phyloP scores from a whole-genome alignment of 1,284 basidiomycete genomes.

The Puccinia novopanici region DNA sequence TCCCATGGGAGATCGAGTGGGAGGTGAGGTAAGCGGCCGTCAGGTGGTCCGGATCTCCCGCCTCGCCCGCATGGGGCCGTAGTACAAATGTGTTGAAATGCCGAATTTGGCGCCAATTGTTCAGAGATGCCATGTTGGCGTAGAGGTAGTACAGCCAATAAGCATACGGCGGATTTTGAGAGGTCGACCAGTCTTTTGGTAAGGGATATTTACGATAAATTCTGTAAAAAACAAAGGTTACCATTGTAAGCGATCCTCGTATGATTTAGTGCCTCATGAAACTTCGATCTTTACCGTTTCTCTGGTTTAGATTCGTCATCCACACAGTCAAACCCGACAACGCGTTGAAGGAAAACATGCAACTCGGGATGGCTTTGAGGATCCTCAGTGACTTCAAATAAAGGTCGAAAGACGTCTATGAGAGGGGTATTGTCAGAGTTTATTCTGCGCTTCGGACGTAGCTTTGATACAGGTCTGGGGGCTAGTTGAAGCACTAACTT shows the following conservation, averaged over 20 bases:
- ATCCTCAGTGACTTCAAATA: conserved; percentile 95
- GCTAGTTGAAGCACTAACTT: conserved; percentile 66
- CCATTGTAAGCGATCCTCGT: background rate
- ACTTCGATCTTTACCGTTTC: conserved; percentile 62
- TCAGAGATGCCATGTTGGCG: conserved; percentile 91
- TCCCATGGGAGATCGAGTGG: conserved; percentile 98
- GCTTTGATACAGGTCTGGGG: background rate
- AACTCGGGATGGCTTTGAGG: conserved; percentile 87
- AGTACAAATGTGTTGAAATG: conserved; percentile 99
- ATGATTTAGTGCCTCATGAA: background rate
- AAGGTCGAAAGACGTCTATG: conserved; percentile 83
- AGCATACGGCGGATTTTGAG: conserved; percentile 87
- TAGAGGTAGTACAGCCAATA: conserved; percentile 97
- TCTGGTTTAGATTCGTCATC: conserved; percentile 97
- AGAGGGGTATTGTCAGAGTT: background rate
- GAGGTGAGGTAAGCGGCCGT: conserved; percentile 93
- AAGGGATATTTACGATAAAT: conserved; percentile 83
- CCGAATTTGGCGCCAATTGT: conserved; percentile 81
- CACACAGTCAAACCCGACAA: conserved; percentile 93
- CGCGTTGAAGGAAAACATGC: conserved; percentile 91
- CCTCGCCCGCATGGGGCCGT: conserved; percentile 95
- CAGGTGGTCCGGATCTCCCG: conserved; percentile 95
- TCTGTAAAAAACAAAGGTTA: background rate
- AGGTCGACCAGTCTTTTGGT: conserved; percentile 83
- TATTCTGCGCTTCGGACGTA: background rate